Conservation (phyloP, 768 basidiomycete genomes). For the Termitomyces sp. region DNA sequence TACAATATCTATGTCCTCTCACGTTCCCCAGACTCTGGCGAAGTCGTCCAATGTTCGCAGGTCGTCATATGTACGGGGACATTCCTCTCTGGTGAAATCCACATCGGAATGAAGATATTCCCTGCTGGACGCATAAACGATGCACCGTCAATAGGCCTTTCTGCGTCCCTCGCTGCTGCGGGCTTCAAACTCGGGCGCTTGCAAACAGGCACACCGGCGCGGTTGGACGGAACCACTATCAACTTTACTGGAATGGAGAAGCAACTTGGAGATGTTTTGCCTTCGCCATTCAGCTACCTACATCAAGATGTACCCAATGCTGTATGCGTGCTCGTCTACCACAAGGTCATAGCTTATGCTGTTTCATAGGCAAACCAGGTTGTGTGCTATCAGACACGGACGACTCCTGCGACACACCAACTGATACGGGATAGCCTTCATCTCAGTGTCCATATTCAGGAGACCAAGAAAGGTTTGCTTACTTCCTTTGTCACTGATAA, state of each 20-base stretch:
- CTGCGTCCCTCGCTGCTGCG: constrained; percentile 66
- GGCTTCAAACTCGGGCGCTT: constrained; percentile 82
- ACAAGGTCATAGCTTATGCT: not conserved
- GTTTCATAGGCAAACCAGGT: constrained; percentile 64
- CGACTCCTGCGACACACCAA: constrained; percentile 69
- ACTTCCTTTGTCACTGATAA: not conserved
- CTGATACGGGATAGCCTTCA: constrained; percentile 76
- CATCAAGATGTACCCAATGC: constrained; percentile 67
- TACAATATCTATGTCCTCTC: not conserved
- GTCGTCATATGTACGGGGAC: constrained; percentile 92
- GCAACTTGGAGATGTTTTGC: constrained; percentile 65
- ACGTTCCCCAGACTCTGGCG: constrained; percentile 58
- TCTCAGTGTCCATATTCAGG: constrained; percentile 80
- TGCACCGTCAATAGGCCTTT: constrained; percentile 68
- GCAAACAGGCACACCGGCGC: constrained; percentile 85
- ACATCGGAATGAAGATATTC: constrained; percentile 75
- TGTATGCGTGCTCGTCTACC: constrained; percentile 30
- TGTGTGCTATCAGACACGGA: constrained; percentile 66
- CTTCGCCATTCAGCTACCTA: constrained; percentile 75
- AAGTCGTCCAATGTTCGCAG: constrained; percentile 70
- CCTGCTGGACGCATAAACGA: constrained; percentile 79
- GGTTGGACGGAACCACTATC: constrained; percentile 68
- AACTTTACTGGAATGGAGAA: constrained; percentile 55
- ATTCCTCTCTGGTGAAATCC: constrained; percentile 88
- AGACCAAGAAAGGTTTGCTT: constrained; percentile 72